Conservation (phyloP, 345 rosid genomes). For the Triadica sebifera region DNA sequence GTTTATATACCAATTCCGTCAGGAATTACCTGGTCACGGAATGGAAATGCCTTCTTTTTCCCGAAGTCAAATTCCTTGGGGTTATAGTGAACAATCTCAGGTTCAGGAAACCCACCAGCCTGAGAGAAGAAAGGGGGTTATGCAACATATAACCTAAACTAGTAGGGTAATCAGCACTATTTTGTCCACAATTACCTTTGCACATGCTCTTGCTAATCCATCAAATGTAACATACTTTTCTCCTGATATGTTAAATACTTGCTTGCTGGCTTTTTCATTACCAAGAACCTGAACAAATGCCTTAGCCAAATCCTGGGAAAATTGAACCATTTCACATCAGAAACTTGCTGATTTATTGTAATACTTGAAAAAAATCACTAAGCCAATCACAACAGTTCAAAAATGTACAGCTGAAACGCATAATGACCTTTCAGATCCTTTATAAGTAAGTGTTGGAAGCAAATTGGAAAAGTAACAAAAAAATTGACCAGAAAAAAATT, state of each 20-base stretch:
- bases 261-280: constrained; percentile 77
- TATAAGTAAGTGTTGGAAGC: background rate
- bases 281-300: constrained; percentile 76
- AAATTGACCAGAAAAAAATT: background rate
- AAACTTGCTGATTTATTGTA: background rate
- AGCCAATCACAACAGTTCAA: background rate
- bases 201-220: constrained; percentile 92
- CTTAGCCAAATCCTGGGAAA: constrained; percentile 75
- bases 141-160: too few species aligned
- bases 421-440: background rate
- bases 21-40: constrained; percentile 84
- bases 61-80: constrained; percentile 94
- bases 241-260: constrained; percentile 91
- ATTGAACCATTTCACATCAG: constrained; percentile 17
- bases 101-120: constrained; percentile 98
- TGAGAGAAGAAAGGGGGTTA: constrained; percentile 21
- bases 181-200: constrained; percentile 57
- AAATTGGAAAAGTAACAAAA: background rate
- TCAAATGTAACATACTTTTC: constrained; percentile 88
- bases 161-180: too few species aligned
- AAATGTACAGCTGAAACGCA: background rate
- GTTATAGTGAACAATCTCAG: constrained; percentile 79
- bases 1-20: background rate
- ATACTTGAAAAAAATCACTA: background rate
- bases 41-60: constrained; percentile 96